Evolutionary conservation across 2,329 filamentous ascomycete genomes (phyloP).

Genomic region (Fusarium fracticaudum): DNA sequence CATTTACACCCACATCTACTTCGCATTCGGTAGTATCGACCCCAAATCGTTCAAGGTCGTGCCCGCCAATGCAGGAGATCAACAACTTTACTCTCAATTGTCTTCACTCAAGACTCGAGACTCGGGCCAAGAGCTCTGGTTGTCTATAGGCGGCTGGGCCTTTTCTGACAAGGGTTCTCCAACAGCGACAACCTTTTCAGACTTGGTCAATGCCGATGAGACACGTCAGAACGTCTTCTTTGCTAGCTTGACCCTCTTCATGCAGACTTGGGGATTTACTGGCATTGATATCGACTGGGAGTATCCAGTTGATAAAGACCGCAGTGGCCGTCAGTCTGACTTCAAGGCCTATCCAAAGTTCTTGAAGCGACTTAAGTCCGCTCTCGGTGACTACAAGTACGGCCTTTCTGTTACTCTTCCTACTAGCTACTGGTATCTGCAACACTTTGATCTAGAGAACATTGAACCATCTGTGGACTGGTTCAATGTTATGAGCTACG

Average conservation of each 20-base stretch:
- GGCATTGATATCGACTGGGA: slow-evolving; percentile 47
- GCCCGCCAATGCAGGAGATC: too few relatives aligned
- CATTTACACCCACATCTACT: slow-evolving; percentile 27
- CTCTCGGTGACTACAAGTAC: background rate
- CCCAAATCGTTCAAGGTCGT: slow-evolving; percentile 37
- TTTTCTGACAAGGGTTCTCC: slow-evolving; percentile 39
- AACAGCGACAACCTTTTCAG: slow-evolving; percentile 39
- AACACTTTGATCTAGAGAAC: background rate
- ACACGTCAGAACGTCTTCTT: slow-evolving; percentile 49
- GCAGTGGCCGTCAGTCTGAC: slow-evolving; percentile 37
- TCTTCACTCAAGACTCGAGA: slow-evolving; percentile 41
- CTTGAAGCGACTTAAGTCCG: background rate
- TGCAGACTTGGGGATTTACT: slow-evolving; percentile 37
- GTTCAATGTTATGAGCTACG: background rate
- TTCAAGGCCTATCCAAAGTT: slow-evolving; percentile 20
- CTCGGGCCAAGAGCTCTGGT: slow-evolving; percentile 42
- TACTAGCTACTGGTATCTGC: background rate
- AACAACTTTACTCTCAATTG: too few relatives aligned
- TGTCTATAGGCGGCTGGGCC: slow-evolving; percentile 55
- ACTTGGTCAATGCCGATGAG: slow-evolving; percentile 26
- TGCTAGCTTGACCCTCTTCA: slow-evolving; percentile 38
- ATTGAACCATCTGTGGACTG: background rate
- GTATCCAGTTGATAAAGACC: slow-evolving; percentile 37
- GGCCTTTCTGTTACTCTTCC: slow-evolving; percentile 21
- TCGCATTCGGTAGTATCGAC: slow-evolving; percentile 42